Evolutionary conservation across 352 stramenopile genomes (phyloP), one percentile per base, ranked within the genome.

Genomic region (Phytophthora niederhauseri): DNA sequence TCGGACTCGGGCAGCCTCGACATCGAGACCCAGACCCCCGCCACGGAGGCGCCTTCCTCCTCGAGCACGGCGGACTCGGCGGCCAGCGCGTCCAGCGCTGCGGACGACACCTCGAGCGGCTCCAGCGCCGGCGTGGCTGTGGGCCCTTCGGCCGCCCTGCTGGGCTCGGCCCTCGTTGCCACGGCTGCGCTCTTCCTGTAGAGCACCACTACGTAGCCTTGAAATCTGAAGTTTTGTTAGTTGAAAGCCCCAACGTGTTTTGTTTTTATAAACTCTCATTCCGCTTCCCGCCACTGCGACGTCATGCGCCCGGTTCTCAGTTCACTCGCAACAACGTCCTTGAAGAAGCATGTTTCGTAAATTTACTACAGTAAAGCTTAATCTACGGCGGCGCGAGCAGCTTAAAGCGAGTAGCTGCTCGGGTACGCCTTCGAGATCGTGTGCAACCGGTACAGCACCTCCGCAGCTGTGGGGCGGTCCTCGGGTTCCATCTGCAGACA

Each of bases 381-480:
- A 36, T 12, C 34, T 14, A 15, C 8, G 34, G 34, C 26, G 53
- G 28, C 12, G 55, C 30, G 26, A 77, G 64, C 41, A 38, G 24
- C 62, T 70, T n/a, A 68, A 26, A 57, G 71, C 56, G 45, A 75
- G 30, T 70, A 81, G 45, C 58, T 81, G 71, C 52, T 73, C 56
- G 52, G 63, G 70, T 76, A 55, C 52, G 69, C 22, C 58, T 67
- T 64, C 66, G 67, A 73, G 28, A 85, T 80, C 53, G 73, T 73
- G 38, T 87, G 74, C 46, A 91, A 64, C 36, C 66, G 55, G 52
- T 88, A 89, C 6, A 82, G 76, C 52, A 88, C 73, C 50, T 86
- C 66, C 0, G 75, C 71, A 11, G 83, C 80, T n/a, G 78, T 84
- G 31, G 79, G 83, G 9, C 81, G 82, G 45, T 81, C 58, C 43